Conservation (phyloP, 2,329 filamentous ascomycete genomes). For the Monosporascus sp. region DNA sequence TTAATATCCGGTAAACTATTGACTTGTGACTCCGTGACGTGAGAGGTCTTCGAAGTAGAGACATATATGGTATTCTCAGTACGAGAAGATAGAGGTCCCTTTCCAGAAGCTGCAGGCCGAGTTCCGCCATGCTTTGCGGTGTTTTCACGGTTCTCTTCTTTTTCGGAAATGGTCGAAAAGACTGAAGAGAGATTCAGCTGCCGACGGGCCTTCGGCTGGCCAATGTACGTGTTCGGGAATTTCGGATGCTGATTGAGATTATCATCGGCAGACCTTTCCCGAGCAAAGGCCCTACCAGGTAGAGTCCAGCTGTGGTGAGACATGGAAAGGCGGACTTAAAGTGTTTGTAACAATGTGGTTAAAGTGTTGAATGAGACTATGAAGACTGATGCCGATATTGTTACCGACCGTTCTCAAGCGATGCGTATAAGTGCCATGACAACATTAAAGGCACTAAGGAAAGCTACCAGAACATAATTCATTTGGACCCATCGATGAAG, state of each 20-base stretch:
- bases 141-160: constrained; percentile 8
- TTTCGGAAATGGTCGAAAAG: constrained; percentile 12
- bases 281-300: constrained; percentile 9
- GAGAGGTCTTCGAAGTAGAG: neutral
- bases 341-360: constrained; percentile 8
- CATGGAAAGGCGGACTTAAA: constrained; percentile 8
- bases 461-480: too few species aligned
- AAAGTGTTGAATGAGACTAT: neutral
- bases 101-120: neutral
- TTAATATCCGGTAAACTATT: neutral
- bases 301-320: constrained; percentile 15
- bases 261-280: constrained; percentile 8
- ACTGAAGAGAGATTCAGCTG: constrained; percentile 8
- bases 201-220: constrained; percentile 3
- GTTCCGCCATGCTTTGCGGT: neutral
- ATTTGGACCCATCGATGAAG: too few species aligned
- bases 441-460: too few species aligned
- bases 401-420: too few species aligned
- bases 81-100: constrained; percentile 4
- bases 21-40: neutral
- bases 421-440: too few species aligned
- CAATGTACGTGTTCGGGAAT: constrained; percentile 11
- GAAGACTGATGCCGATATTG: neutral
- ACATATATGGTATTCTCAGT: constrained; percentile 5
- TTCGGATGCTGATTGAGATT: constrained; percentile 1